phyloP scores from a whole-genome alignment of 2,329 filamentous ascomycete species.

The Cadophora sp. region DNA sequence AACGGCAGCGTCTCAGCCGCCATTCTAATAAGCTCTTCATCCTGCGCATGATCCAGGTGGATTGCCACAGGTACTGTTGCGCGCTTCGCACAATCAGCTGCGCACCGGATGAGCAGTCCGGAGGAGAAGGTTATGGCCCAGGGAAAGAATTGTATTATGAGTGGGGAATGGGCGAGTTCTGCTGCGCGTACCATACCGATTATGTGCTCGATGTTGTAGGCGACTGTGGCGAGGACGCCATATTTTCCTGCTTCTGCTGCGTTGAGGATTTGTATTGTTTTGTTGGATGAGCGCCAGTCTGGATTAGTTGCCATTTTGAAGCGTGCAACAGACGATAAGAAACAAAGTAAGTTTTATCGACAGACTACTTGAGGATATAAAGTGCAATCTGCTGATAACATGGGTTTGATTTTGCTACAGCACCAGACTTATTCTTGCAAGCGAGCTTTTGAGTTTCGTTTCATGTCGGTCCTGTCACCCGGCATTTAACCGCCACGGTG shows the following conservation, averaged over 20 bases:
- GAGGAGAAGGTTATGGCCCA: conserved; percentile 72
- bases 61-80: conserved; percentile 67
- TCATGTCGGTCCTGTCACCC: neutral
- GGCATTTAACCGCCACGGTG: neutral
- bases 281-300: conserved; percentile 21
- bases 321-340: neutral
- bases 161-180: conserved; percentile 66
- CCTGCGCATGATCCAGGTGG: conserved; percentile 72
- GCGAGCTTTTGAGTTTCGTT: neutral
- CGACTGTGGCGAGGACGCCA: conserved; percentile 50
- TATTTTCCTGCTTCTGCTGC: conserved; percentile 60
- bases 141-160: conserved; percentile 74
- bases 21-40: conserved; percentile 60
- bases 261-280: conserved; percentile 52
- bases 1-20: conserved; percentile 63
- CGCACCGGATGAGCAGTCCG: conserved; percentile 57
- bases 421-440: neutral
- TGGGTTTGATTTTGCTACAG: neutral
- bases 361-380: neutral
- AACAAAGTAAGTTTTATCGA: neutral
- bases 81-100: conserved; percentile 57
- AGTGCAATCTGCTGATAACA: neutral
- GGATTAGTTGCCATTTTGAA: neutral
- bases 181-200: conserved; percentile 70
- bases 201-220: conserved; percentile 73